Evolutionary conservation across 805 yeast genomes (phyloP).

Genomic region (Candida ficus): DNA sequence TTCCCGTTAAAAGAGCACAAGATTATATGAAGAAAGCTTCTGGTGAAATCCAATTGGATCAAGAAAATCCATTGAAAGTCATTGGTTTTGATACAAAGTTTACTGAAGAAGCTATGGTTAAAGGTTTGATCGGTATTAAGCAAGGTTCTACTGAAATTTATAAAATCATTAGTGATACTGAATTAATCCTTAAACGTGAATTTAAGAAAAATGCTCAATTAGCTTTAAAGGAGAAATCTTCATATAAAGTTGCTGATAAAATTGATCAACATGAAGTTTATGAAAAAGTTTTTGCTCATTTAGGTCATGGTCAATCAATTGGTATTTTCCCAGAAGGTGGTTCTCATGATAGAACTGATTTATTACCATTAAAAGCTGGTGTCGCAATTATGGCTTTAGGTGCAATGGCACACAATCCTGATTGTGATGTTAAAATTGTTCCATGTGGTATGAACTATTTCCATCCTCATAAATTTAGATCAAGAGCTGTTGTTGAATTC

Average conservation of each 20-base stretch:
- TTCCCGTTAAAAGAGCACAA: slow-evolving; percentile 91
- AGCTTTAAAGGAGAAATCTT: slow-evolving; percentile 45
- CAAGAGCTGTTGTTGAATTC: slow-evolving; percentile 92
- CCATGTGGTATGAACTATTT: slow-evolving; percentile 98
- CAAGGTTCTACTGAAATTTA: slow-evolving; percentile 71
- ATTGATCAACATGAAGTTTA: slow-evolving; percentile 86
- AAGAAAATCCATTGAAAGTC: slow-evolving; percentile 47
- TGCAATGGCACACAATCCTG: slow-evolving; percentile 74
- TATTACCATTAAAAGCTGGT: slow-evolving; percentile 92
- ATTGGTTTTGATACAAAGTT: slow-evolving; percentile 67
- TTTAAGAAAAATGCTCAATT: slow-evolving; percentile 48
- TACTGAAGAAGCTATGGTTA: slow-evolving; percentile 46
- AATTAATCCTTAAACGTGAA: slow-evolving; percentile 61
- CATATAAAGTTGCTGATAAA: slow-evolving; percentile 70
- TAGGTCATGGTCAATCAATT: slow-evolving; percentile 72
- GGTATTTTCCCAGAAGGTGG: slow-evolving; percentile 99
- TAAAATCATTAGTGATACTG: slow-evolving; percentile 67
- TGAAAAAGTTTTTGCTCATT: slow-evolving; percentile 76
- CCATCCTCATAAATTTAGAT: slow-evolving; percentile 92
- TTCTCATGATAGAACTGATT: slow-evolving; percentile 89
- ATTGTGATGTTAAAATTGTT: slow-evolving; percentile 76
- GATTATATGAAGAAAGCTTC: slow-evolving; percentile 66
- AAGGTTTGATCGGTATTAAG: slow-evolving; percentile 69
- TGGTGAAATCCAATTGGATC: slow-evolving; percentile 60
- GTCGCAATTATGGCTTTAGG: slow-evolving; percentile 98